Evolutionary conservation across 2,329 filamentous ascomycete genomes (phyloP), one percentile per base, ranked within the genome.

Genomic region (Bisporella sp.): DNA sequence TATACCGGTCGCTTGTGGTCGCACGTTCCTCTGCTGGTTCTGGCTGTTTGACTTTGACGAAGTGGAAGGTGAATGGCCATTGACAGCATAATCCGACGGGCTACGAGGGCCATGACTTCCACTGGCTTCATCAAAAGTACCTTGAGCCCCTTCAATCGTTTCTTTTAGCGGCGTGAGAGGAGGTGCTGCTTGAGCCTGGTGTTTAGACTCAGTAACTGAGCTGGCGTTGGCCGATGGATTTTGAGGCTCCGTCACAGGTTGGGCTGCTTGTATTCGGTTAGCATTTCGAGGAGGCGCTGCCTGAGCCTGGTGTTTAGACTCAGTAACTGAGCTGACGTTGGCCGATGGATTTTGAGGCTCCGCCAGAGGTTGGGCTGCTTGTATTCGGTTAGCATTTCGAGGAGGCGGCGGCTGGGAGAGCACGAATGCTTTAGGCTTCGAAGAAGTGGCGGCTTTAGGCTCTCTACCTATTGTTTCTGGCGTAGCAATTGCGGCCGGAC

Each of bases 81-180:
- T 37, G 30, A 45, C 32, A n/a, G 35, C 47, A 37, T 51, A 33
- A 13, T 60, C 57, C 29, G 53, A 53, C 9, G 41, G 9, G 41
- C 54, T 58, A 6, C 46, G 46, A 29, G 48, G 45, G 47, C 59
- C 49, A 42, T 57, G 37, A 44, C 57, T 60, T 30, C 57, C 59
- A 31, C 57, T 61, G 21, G 55, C 52, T 49, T 66, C 62, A 48
- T 66, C 64, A 7, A 62, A 64, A 32, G 58, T 60, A 31, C 63
- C 62, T 13, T 49, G 56, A 30, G 59, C 59, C 29, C 52, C 59
- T 51, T 68, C 64, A 53, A 61, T 61, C 54, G 65, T 56, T 50
- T 67, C 66, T 13, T 60, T 60, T 9, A 66, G 51, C 5, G 65
- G 64, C 12, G 65, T 64, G 9, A 66, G 58, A 6, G 62, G 58